Conservation (phyloP, 108 stramenopile genomes). For the Thalassiosira profunda region DNA sequence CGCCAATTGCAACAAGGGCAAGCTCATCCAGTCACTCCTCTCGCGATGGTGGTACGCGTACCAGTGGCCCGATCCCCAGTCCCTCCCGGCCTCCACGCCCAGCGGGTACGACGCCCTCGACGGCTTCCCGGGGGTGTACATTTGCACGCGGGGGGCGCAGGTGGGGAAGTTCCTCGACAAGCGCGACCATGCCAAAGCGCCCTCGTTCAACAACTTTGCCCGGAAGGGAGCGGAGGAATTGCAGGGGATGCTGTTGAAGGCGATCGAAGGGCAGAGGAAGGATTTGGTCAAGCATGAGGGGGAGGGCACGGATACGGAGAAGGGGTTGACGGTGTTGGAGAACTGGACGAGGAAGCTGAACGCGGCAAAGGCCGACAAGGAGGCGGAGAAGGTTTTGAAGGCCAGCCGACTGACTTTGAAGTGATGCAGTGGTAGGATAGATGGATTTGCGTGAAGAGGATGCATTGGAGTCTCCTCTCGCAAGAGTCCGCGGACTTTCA, state of each 20-base stretch:
- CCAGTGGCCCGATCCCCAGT: constrained; percentile 77
- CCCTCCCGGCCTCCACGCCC: constrained; percentile 64
- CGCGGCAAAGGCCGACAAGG: constrained; percentile 79
- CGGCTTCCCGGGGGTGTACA: constrained; percentile 95
- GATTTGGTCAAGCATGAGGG: constrained; percentile 73
- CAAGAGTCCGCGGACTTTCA: no score
- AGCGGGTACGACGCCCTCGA: constrained; percentile 87
- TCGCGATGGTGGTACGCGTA: constrained; percentile 98
- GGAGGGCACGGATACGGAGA: constrained; percentile 68
- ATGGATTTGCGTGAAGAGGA: no score
- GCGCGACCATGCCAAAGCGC: constrained; percentile 61
- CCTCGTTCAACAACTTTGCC: constrained; percentile 76
- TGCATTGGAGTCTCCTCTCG: no score
- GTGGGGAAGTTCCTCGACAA: constrained; percentile 81
- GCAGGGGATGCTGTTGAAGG: constrained; percentile 62
- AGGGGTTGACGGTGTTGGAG: constrained; percentile 69
- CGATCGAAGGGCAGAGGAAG: constrained; percentile 72
- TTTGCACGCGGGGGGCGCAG: constrained; percentile 78
- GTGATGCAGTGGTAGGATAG: no score
- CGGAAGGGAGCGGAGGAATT: constrained; percentile 73
- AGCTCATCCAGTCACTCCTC: constrained; percentile 87
- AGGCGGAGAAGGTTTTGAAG: constrained; percentile 84
- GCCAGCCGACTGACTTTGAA: constrained; percentile 41
- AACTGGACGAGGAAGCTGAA: constrained; percentile 89
- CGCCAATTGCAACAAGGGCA: constrained; percentile 73